These are phyloP conservation scores for Irpex rosettiformis DNA, from an alignment of 1,284 basidiomycete genomes.

Conservation along the genomic window DNA sequence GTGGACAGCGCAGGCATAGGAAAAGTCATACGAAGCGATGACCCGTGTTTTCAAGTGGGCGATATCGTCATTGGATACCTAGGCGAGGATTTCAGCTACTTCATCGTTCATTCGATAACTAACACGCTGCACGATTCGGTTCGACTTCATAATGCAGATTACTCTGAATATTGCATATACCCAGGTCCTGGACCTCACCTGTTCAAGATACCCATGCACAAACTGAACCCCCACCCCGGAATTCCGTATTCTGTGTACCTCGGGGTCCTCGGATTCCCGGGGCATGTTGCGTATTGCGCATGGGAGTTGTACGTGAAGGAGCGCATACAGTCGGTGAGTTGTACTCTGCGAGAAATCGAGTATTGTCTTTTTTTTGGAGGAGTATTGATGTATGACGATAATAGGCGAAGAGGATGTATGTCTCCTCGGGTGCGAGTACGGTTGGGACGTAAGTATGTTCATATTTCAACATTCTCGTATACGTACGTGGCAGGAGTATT, in stretches of 20 bases:
- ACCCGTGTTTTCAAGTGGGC: slow-evolving; percentile 32
- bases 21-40: slow-evolving; percentile 40
- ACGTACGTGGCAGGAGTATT: not conserved
- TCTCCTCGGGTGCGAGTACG: slow-evolving; percentile 45
- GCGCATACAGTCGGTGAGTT: slow-evolving; percentile 16
- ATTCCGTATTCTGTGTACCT: slow-evolving; percentile 26
- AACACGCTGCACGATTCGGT: not conserved
- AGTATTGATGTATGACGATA: not conserved
- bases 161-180: slow-evolving; percentile 10
- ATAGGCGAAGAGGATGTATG: slow-evolving; percentile 42
- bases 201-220: slow-evolving; percentile 10
- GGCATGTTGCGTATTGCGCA: slow-evolving; percentile 17
- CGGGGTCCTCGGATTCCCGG: slow-evolving; percentile 28
- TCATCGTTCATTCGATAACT: not conserved
- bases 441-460: slow-evolving; percentile 29
- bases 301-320: slow-evolving; percentile 21
- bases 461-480: not conserved
- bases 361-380: not conserved
- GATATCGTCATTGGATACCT: slow-evolving; percentile 38
- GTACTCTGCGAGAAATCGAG: no score
- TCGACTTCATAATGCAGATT: not conserved
- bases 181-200: not conserved
- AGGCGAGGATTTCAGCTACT: slow-evolving; percentile 19
- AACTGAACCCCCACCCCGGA: slow-evolving; percentile 18
- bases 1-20: slow-evolving; percentile 32